A percentile compares a stretch with the other conserved stretches of the same genome.
These are phyloP conservation scores for Gastrodia elata DNA, from an alignment of 106 monocot species.

Conservation along the genomic window DNA sequence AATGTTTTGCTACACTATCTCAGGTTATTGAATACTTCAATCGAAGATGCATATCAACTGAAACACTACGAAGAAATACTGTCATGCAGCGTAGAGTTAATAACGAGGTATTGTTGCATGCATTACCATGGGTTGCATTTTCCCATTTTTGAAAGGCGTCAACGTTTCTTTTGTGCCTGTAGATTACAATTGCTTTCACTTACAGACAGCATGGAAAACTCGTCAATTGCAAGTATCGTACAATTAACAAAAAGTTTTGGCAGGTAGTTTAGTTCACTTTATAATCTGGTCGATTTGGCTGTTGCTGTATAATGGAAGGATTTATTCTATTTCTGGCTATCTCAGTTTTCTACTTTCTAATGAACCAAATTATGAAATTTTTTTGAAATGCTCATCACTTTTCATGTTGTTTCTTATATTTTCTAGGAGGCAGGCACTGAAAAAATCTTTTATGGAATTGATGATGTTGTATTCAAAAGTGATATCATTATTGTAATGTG, in stretches of 20 bases:
- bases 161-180: constrained; percentile 4
- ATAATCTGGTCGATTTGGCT: neutral
- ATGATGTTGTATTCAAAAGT: constrained; percentile 50
- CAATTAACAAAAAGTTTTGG: constrained; percentile 59
- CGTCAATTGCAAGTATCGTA: constrained; percentile 84
- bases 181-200: constrained; percentile 83
- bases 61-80: constrained; percentile 57
- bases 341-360: neutral
- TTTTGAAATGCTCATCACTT: constrained; percentile 8
- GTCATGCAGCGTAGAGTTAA: constrained; percentile 42
- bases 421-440: constrained; percentile 74
- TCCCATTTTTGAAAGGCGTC: neutral
- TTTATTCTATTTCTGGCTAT: constrained; percentile 5
- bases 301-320: neutral
- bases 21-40: constrained; percentile 51
- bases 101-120: constrained; percentile 20
- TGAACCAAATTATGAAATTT: neutral
- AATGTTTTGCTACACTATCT: neutral
- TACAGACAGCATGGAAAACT: constrained; percentile 65
- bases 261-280: constrained; percentile 34
- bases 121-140: neutral
- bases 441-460: constrained; percentile 86
- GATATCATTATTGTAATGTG: constrained; percentile 82
- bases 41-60: constrained; percentile 41
- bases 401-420: constrained; percentile 9